Conservation (phyloP, 2,329 filamentous ascomycete species). For the Calonectria hawksworthii region DNA sequence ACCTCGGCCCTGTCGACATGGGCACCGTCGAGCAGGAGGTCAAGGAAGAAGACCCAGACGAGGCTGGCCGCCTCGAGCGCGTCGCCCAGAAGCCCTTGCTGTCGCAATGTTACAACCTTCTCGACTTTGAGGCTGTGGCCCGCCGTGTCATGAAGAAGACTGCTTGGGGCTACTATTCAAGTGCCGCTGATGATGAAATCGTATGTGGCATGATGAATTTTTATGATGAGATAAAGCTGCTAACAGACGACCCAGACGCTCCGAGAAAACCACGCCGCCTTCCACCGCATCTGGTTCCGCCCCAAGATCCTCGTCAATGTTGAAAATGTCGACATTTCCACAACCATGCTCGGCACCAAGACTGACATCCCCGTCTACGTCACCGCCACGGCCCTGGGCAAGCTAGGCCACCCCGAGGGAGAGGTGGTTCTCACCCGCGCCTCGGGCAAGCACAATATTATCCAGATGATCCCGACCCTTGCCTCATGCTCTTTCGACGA, state of each 20-base stretch:
- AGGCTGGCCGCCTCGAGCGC: slow-evolving; percentile 78
- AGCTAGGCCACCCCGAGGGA: slow-evolving; percentile 93
- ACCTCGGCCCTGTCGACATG: slow-evolving; percentile 93
- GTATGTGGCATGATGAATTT: slow-evolving; percentile 40
- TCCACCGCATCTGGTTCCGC: slow-evolving; percentile 97
- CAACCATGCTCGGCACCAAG: slow-evolving; percentile 93
- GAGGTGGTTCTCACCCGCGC: slow-evolving; percentile 92
- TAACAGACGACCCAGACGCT: slow-evolving; percentile 73
- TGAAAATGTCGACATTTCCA: slow-evolving; percentile 86
- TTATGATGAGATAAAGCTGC: neutral
- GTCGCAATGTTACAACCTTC: slow-evolving; percentile 91
- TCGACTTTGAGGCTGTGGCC: slow-evolving; percentile 97
- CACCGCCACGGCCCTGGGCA: slow-evolving; percentile 94
- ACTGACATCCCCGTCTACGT: slow-evolving; percentile 93
- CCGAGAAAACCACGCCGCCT: slow-evolving; percentile 95
- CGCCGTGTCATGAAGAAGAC: slow-evolving; percentile 93
- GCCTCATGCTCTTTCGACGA: slow-evolving; percentile 98
- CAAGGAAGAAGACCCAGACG: slow-evolving; percentile 75
- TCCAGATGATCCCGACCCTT: slow-evolving; percentile 99
- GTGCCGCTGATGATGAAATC: slow-evolving; percentile 75
- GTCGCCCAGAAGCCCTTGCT: slow-evolving; percentile 82
- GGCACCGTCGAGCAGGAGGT: slow-evolving; percentile 79
- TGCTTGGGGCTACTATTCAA: slow-evolving; percentile 98
- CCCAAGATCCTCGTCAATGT: slow-evolving; percentile 92
- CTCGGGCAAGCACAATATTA: slow-evolving; percentile 86